These are phyloP conservation scores for Talaromyces funiculosus DNA, from an alignment of 2,329 filamentous ascomycete species.

Conservation along the genomic window DNA sequence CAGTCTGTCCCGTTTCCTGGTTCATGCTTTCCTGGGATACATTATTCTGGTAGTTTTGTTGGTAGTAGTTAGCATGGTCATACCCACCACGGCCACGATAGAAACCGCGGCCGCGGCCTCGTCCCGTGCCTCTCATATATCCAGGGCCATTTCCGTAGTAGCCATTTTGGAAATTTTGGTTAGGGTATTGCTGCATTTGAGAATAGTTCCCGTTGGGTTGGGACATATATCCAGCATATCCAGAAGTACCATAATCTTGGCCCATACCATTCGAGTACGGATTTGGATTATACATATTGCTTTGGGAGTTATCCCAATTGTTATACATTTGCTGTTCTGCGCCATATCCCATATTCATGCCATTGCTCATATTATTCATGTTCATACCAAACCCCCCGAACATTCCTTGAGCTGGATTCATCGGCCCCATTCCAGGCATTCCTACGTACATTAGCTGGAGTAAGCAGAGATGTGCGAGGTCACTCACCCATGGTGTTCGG, in stretches of 20 bases:
- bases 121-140: slow-evolving; percentile 55
- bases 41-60: slow-evolving; percentile 28
- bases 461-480: background rate
- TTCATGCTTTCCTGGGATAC: slow-evolving; percentile 26
- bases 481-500: slow-evolving; percentile 85
- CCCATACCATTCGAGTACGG: slow-evolving; percentile 67
- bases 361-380: slow-evolving; percentile 76
- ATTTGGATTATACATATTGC: slow-evolving; percentile 70
- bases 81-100: slow-evolving; percentile 32
- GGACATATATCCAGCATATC: slow-evolving; percentile 64
- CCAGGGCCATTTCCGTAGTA: slow-evolving; percentile 70
- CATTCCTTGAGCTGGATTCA: slow-evolving; percentile 45
- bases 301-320: slow-evolving; percentile 75
- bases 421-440: slow-evolving; percentile 74
- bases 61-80: slow-evolving; percentile 32
- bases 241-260: slow-evolving; percentile 75
- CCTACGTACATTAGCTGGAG: slow-evolving; percentile 39
- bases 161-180: slow-evolving; percentile 67
- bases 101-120: slow-evolving; percentile 59
- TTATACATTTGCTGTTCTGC: slow-evolving; percentile 60
- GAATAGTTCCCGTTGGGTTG: slow-evolving; percentile 74
- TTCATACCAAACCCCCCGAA: slow-evolving; percentile 57
- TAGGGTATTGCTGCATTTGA: slow-evolving; percentile 49
- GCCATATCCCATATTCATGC: slow-evolving; percentile 67
- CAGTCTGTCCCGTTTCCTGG: slow-evolving; percentile 10